These are phyloP conservation scores for Rhodotorula sp. DNA, from an alignment of 1,284 basidiomycete species.

Conservation along the genomic window DNA sequence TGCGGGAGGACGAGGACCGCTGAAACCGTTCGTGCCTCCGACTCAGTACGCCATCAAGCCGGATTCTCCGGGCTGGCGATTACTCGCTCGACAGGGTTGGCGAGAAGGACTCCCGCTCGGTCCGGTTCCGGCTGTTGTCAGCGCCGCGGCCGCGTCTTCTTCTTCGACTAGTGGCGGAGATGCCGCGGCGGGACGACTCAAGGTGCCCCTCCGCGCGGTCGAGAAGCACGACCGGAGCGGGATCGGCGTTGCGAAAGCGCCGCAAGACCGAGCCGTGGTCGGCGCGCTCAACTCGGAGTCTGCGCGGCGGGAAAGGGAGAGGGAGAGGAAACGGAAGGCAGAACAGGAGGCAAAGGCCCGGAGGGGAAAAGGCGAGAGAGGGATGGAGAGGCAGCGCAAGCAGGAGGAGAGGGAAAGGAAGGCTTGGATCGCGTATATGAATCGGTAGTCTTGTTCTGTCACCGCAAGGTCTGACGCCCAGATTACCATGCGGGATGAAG, in stretches of 20 bases:
- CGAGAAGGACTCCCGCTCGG: slow-evolving; percentile 18
- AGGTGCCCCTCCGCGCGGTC: slow-evolving; percentile 23
- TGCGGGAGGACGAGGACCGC: neutral
- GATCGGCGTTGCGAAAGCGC: slow-evolving; percentile 2
- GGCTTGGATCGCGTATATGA: slow-evolving; percentile 31
- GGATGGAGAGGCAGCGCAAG: slow-evolving; percentile 17
- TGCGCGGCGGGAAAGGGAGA: neutral
- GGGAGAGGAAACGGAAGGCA: neutral
- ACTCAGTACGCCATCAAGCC: slow-evolving; percentile 18
- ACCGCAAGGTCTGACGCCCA: no score
- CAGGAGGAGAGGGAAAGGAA: slow-evolving; percentile 18
- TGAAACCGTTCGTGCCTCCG: slow-evolving; percentile 7
- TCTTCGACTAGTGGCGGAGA: neutral
- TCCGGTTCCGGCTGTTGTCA: neutral
- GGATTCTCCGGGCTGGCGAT: slow-evolving; percentile 8
- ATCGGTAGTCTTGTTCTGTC: slow-evolving; percentile 8
- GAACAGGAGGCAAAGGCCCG: neutral
- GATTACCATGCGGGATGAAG: no score
- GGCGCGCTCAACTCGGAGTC: neutral
- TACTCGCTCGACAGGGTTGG: slow-evolving; percentile 30
- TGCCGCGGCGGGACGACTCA: slow-evolving; percentile 2
- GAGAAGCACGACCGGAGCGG: slow-evolving; percentile 33
- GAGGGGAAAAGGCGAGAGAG: slow-evolving; percentile 18
- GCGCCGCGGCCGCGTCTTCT: neutral
- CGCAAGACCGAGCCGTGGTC: neutral